These are phyloP conservation scores for Krasilnikovozyma curviuscula DNA, from an alignment of 768 basidiomycete species.

Conservation along the genomic window DNA sequence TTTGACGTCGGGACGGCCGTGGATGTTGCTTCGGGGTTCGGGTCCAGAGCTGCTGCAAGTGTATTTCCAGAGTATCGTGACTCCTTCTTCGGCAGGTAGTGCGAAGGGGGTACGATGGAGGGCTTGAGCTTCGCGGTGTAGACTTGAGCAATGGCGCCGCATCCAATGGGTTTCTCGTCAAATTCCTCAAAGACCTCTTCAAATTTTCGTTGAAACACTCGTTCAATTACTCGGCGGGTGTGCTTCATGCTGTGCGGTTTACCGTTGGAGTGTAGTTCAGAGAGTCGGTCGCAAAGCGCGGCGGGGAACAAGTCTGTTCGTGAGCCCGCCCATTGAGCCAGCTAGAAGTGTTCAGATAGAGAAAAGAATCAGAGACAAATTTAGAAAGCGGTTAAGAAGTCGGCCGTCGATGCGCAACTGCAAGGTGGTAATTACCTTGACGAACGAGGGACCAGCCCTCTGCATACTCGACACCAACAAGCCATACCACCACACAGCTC, in stretches of 20 bases:
- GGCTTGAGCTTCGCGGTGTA: conserved; percentile 70
- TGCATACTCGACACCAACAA: conserved; percentile 77
- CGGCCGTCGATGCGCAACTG: neutral
- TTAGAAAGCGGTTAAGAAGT: neutral
- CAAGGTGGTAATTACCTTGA: conserved; percentile 43
- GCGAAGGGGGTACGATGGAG: conserved; percentile 66
- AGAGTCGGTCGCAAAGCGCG: conserved; percentile 61
- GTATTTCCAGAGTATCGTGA: conserved; percentile 22
- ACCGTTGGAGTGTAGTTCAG: conserved; percentile 70
- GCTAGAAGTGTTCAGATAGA: conserved; percentile 30
- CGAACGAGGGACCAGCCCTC: conserved; percentile 85
- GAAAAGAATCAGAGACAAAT: neutral
- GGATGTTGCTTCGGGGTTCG: conserved; percentile 8
- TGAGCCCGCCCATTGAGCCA: conserved; percentile 96
- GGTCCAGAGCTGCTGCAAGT: conserved; percentile 3
- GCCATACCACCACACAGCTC: conserved; percentile 95
- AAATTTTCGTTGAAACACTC: conserved; percentile 64
- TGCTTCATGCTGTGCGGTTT: conserved; percentile 59
- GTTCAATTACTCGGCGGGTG: conserved; percentile 62
- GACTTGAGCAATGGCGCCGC: conserved; percentile 96
- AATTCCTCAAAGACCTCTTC: conserved; percentile 82
- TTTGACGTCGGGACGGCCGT: conserved; percentile 49
- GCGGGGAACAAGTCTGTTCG: conserved; percentile 83
- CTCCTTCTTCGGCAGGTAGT: conserved; percentile 51
- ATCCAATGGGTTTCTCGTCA: conserved; percentile 71